Evolutionary conservation across 495 filamentous ascomycete genomes (phyloP), one percentile per base, ranked within the genome.

Genomic region (Penicillium subrubescens): DNA sequence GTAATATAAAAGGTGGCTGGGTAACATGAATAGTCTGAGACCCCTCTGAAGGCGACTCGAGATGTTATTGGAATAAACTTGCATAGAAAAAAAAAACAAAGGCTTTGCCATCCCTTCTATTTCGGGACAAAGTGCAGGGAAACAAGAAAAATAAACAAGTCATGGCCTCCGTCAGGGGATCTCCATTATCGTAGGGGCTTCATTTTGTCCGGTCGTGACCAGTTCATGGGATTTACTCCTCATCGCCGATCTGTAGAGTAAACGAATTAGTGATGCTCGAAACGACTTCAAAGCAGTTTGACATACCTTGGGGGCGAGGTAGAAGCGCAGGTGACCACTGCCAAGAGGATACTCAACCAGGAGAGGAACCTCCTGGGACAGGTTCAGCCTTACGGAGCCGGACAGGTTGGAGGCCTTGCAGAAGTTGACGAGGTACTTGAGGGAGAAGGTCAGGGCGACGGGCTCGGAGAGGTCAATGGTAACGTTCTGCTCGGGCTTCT

Each of bases 401-500:
- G 93, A 95, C 59, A 99, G 82, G 58, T 89, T 88, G 73, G 90
- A 89, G 41, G 95, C 95, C 84, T 99, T 99, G 89, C 95, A 98
- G 84, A 99, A 99, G 86, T 97, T 97, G 86, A 96, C 92, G 6
- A 99, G 88, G 82, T 99, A 99, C 80, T 99, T 99, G 69, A 98
- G 91, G 50, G 95, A 97, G 86, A 99, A 99, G 35, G 94, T 99
- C 48, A 99, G 88, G 51, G 91, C 83, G 63, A 98, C 96, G 60
- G 96, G 92, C 83, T 99, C 95, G 51, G 87, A 89, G 55, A 99
- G 87, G 66, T 91, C 87, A 68, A 99, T 97, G 63, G 92, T 87
- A 72, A 97, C 89, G 72, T 93, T 92, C 71, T 89, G 79, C 0
- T 90, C 87, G 39, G 92, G 88, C 83, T 97, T 97, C 31, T 99